Evolutionary conservation across 2,329 filamentous ascomycete genomes (phyloP).

Genomic region (Ceratocystis variospora): DNA sequence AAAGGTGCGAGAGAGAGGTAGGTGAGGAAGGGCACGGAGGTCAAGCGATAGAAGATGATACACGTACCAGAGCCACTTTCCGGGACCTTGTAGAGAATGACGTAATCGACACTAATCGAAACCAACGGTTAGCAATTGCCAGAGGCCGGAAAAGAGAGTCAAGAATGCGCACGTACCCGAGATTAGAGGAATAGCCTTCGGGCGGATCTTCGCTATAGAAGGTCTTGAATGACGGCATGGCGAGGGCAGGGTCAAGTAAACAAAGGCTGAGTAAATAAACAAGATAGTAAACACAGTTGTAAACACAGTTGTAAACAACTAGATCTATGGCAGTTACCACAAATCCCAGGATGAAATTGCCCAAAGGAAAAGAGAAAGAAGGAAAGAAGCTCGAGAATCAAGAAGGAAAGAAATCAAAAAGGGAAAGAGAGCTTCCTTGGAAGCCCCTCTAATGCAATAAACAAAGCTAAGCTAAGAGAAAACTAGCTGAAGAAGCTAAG

Average conservation of each 20-base stretch:
- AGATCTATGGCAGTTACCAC: background rate
- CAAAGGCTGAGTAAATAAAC: background rate
- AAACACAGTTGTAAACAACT: constrained; percentile 1
- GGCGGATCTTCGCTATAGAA: constrained; percentile 18
- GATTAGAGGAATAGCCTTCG: constrained; percentile 17
- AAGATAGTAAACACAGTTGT: constrained; percentile 7
- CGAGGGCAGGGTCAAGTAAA: background rate
- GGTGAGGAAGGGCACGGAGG: background rate
- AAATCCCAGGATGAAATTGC: background rate
- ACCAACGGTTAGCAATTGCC: background rate
- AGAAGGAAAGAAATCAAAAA: constrained; percentile 6
- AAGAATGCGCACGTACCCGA: constrained; percentile 12
- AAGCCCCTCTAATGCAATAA: constrained; percentile 6
- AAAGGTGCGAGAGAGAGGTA: background rate
- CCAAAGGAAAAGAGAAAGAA: background rate
- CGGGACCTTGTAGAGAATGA: constrained; percentile 64
- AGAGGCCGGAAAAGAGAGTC: background rate
- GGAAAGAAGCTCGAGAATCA: background rate
- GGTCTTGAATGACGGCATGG: constrained; percentile 18
- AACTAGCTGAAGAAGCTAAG: background rate
- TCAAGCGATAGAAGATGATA: background rate
- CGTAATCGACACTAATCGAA: constrained; percentile 63
- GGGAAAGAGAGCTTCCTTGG: background rate
- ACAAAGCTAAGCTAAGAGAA: background rate
- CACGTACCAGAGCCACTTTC: constrained; percentile 41